Percentiles rank a stretch among this genome's conserved stretches.
Conservation (phyloP, 306 rosid species). For the Vicia sativa region DNA sequence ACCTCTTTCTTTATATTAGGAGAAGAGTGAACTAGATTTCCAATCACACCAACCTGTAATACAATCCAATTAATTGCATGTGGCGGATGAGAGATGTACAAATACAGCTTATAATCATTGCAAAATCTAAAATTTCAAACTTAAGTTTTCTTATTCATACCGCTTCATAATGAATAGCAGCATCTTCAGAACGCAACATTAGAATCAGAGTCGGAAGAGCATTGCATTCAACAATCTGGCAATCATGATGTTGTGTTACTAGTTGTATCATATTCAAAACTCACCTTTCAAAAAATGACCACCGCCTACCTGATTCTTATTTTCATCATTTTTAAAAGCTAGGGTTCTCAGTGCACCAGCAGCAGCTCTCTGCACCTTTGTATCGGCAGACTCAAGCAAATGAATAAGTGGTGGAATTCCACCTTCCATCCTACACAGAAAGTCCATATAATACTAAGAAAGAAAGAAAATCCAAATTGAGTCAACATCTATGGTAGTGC, state of each 20-base stretch:
- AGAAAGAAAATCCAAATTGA: conserved; percentile 19
- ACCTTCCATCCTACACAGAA: conserved; percentile 81
- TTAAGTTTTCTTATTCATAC: conserved; percentile 49
- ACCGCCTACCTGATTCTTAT: conserved; percentile 83
- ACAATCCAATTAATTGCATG: conserved; percentile 45
- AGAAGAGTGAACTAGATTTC: conserved; percentile 96
- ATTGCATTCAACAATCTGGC: conserved; percentile 97
- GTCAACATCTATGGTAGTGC: conserved; percentile 18
- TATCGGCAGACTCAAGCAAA: conserved; percentile 82
- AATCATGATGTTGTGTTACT: conserved; percentile 33
- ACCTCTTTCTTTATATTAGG: conserved; percentile 97
- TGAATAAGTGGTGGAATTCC: conserved; percentile 97
- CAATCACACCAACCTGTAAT: conserved; percentile 95
- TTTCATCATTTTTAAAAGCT: conserved; percentile 94
- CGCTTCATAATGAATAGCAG: conserved; percentile 98
- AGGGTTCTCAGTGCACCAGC: conserved; percentile 96
- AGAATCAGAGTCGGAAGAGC: conserved; percentile 97
- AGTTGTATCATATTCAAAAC: conserved; percentile 22
- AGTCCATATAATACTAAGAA: conserved; percentile 35
- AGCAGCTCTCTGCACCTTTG: conserved; percentile 98
- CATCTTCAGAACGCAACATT: conserved; percentile 94
- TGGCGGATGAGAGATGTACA: conserved; percentile 29
- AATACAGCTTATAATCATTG: conserved; percentile 17
- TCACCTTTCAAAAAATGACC: conserved; percentile 31
- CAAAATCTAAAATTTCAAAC: conserved; percentile 30